Evolutionary conservation across 176 grass and related monocot species (phyloP), one percentile per base, ranked within the genome.

Genomic region (Thalia dealbata): DNA sequence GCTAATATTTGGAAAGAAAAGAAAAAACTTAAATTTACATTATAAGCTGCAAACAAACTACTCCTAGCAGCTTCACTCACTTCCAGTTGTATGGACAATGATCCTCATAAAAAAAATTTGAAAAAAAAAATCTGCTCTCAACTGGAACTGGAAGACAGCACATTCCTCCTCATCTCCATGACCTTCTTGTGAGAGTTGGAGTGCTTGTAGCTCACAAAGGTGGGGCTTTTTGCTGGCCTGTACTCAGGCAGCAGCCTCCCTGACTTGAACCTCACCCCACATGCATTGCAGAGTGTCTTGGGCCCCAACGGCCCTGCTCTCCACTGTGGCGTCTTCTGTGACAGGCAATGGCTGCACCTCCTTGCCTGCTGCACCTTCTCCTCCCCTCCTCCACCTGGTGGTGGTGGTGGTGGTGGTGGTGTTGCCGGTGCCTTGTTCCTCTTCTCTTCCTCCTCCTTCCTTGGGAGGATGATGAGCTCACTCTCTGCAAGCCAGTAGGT

Each of bases 131-230:
- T 23, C n/a, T 27, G 19, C 6, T 14, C 11, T 61, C 32, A 74
- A 25, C 24, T 76, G 19, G 67, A 62, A 64, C 82, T 50, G 1
- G 64, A 61, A 6, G 79, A 62, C 28, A 67, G 66, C 22, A 62
- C 44, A 60, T 82, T 75, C 82, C 80, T 80, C 75, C 95, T 90
- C 95, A 97, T 78, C 81, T 92, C 87, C 95, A 92, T 76, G 23
- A 92, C 90, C 78, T 97, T 97, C 85, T 90, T 92, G 81, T 96
- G 93, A 14, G 90, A 97, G 69, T 97, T 97, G 45, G 95, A 97
- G 85, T 97, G 95, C 79, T 90, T 81, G 76, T 70, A 78, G 64
- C 67, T 92, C 79, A 86, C 85, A 30, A 86, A 97, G 61, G 95
- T 91, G 16, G 95, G 95, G 79, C 95, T 97, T 67, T 97, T 92